Evolutionary conservation across 2,329 filamentous ascomycete species (phyloP), one percentile per base, ranked within the genome.

Genomic region (Epicoccum sorghinum): DNA sequence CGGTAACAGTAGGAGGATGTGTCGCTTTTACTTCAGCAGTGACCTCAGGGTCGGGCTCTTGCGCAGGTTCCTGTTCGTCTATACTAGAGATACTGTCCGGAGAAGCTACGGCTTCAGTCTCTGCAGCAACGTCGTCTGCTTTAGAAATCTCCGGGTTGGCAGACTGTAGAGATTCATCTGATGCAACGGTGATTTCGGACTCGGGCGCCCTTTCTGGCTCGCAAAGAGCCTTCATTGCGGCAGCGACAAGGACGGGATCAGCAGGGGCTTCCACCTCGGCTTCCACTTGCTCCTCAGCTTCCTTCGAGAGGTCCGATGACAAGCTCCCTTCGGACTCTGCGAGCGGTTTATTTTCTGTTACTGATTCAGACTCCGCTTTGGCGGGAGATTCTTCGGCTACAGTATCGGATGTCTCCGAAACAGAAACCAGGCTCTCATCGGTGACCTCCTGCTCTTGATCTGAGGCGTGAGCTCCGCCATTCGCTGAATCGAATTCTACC

Each of bases 211-310:
- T 27, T 24, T 41, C 41, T 13, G 37, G 47, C n/a, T 45, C 24
- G n/a, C 41, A 46, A 9, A 55, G 13, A 30, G 52, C 41, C 30
- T 38, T 50, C 32, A 55, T 3, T 3, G 52, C 52, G 2, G 46
- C 52, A 29, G 46, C 42, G 14, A 55, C 41, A 5, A 55, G 46
- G 5, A 55, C 46, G 38, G 30, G 41, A 12, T 50, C 38, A 1
- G 52, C 29, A n/a, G 52, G 52, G 10, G 52, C 41, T 46, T 55
- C 46, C 12, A 32, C 23, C 25, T 27, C 47, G 18, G 37, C 39
- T 29, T 43, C 44, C n/a, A 37, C 39, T 29, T 43, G 41, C n/a
- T 40, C 30, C 18, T 47, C 57, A 4, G 52, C 9, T 12, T 30
- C 39, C 14, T 33, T 23, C 25, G 47, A 8, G 10, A 44, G 23